Evolutionary conservation across 2,329 filamentous ascomycete genomes (phyloP), one percentile per base, ranked within the genome.

Genomic region (Fusarium secorum): DNA sequence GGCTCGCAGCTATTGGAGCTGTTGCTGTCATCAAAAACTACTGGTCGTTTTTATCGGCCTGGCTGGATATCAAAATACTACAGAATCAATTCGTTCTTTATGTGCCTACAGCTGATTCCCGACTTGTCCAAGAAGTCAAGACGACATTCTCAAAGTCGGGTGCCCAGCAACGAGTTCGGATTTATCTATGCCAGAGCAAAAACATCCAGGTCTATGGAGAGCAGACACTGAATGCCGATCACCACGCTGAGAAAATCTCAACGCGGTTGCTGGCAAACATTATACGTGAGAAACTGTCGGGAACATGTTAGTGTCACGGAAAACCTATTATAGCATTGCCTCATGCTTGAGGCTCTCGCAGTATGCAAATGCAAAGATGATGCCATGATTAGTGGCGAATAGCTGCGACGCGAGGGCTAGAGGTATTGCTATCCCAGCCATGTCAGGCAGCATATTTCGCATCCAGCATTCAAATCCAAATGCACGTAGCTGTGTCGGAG

Each of bases 91-190:
- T 24, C n/a, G 17, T 17, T 36, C 44, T 26, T 28, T 48, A 85
- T 87, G 85, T 87, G 81, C 84, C 85, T 86, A 86, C 85, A 86
- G 85, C 85, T 86, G 85, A 87, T 87, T 87, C 85, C 85, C 85
- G 83, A 79, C 81, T 80, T 84, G 73, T 87, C 85, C 78, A 80
- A 69, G 82, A 86, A 78, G 81, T 81, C 84, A 86, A 85, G 81
- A 87, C 85, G 85, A 85, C 80, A 70, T 78, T 85, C 85, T 87
- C 82, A 78, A 85, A 83, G 77, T 79, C 82, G 82, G 84, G 85
- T 84, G 85, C 85, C 85, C 85, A 87, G 85, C 85, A 86, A 85
- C 80, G 85, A 85, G 85, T 78, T 76, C 64, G 70, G 17, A 71
- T 77, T 83, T 35, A 78, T 87, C 83, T 86, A 80, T 86, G 85